phyloP scores from a whole-genome alignment of 2,329 filamentous ascomycete genomes.

The Stemphylium beticola region DNA sequence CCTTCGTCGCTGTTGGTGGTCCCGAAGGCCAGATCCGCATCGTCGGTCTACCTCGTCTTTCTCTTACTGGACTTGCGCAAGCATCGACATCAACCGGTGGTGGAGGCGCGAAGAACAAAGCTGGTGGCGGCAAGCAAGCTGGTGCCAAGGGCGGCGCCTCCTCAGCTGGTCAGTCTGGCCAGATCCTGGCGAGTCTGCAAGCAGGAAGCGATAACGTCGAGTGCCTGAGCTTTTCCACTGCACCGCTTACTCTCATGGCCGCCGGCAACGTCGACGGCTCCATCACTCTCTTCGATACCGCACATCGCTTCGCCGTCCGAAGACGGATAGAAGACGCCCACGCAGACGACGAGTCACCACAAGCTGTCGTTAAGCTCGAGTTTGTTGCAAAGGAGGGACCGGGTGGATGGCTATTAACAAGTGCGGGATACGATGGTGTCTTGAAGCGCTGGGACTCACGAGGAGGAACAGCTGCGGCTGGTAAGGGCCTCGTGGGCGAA shows the following conservation, averaged over 20 bases:
- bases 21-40: slow-evolving; percentile 86
- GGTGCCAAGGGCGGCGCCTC: slow-evolving; percentile 46
- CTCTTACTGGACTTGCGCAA: slow-evolving; percentile 38
- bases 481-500: slow-evolving; percentile 77
- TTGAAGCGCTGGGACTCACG: slow-evolving; percentile 85
- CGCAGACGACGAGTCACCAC: slow-evolving; percentile 73
- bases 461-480: slow-evolving; percentile 69
- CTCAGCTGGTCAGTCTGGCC: slow-evolving; percentile 62
- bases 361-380: slow-evolving; percentile 89
- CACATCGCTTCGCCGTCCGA: slow-evolving; percentile 85
- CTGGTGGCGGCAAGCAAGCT: slow-evolving; percentile 54
- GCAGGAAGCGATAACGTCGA: slow-evolving; percentile 82
- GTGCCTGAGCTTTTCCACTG: slow-evolving; percentile 70
- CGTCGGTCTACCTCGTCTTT: slow-evolving; percentile 76
- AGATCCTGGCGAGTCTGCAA: slow-evolving; percentile 83
- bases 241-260: slow-evolving; percentile 66
- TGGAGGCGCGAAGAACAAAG: slow-evolving; percentile 57
- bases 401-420: slow-evolving; percentile 75
- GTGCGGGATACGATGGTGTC: slow-evolving; percentile 89
- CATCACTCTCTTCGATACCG: slow-evolving; percentile 86
- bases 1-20: slow-evolving; percentile 84
- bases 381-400: slow-evolving; percentile 66
- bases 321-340: slow-evolving; percentile 82
- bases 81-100: slow-evolving; percentile 50
- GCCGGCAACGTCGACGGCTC: slow-evolving; percentile 69